Evolutionary conservation across 306 rosid species (phyloP).

Genomic region (Quercus engelmannii): DNA sequence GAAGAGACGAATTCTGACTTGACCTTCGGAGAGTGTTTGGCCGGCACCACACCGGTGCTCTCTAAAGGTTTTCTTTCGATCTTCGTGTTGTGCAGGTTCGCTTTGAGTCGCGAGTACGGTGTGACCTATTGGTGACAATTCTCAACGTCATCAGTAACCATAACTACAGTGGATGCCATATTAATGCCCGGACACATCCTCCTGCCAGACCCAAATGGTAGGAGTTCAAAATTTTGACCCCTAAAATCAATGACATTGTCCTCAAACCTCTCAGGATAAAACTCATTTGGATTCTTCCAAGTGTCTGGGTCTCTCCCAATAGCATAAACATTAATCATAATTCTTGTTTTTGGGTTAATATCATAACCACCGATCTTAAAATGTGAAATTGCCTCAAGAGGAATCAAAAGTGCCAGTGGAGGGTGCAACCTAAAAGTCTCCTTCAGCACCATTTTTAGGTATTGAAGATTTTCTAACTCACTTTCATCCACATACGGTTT

Average conservation of each 20-base stretch:
- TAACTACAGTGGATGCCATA: too few species aligned
- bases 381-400: conserved; percentile 1
- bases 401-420: conserved; percentile 2
- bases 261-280: conserved; percentile 16
- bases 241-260: conserved; percentile 1
- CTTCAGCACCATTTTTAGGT: conserved; percentile 19
- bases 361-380: conserved; percentile 8
- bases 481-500: conserved; percentile 15
- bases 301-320: conserved; percentile 16
- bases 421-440: conserved; percentile 19
- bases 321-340: conserved; percentile 21
- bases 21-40: too few species aligned
- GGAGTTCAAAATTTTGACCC: conserved; percentile 17
- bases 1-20: too few species aligned
- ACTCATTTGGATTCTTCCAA: conserved; percentile 21
- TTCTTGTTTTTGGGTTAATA: conserved; percentile 5
- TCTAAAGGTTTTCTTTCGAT: too few species aligned
- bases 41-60: too few species aligned
- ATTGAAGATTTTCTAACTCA: conserved; percentile 9
- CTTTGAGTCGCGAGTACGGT: too few species aligned
- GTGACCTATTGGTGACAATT: too few species aligned
- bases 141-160: too few species aligned
- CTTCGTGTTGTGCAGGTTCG: too few species aligned
- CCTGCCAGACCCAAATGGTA: not conserved
- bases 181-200: conserved; percentile 19